A percentile compares a stretch with the other conserved stretches of the same genome.
Conservation (phyloP, 2,329 filamentous ascomycete genomes). For the Cladosporium cucumerinum region DNA sequence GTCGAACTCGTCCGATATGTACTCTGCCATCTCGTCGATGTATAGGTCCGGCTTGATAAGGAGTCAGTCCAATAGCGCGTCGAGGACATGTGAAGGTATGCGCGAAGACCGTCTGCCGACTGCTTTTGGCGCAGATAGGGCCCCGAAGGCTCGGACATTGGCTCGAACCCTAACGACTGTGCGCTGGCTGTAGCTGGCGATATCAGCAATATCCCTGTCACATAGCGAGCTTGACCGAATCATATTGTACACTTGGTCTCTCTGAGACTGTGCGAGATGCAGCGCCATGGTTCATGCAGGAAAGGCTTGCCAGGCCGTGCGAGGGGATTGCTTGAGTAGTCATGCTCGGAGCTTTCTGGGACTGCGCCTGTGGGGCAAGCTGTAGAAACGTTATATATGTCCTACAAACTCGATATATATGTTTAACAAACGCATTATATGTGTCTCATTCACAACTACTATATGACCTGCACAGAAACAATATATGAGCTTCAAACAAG, state of each 20-base stretch:
- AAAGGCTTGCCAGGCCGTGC: too few relatives aligned
- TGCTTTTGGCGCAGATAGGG: neutral
- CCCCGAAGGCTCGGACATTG: neutral
- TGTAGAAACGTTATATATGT: too few relatives aligned
- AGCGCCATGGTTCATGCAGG: neutral
- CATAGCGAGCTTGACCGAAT: neutral
- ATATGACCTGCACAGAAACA: too few relatives aligned
- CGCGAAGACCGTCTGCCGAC: neutral
- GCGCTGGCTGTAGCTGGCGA: constrained; percentile 1
- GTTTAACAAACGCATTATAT: too few relatives aligned
- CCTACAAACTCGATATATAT: too few relatives aligned
- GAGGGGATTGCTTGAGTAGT: too few relatives aligned
- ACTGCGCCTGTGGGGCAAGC: too few relatives aligned
- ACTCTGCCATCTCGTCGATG: constrained; percentile 6
- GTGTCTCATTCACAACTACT: too few relatives aligned
- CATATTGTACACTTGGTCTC: neutral
- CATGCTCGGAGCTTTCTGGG: too few relatives aligned
- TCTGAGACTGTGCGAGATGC: neutral
- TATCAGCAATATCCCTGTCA: neutral
- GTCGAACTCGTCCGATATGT: neutral
- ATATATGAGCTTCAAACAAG: too few relatives aligned
- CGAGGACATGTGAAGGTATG: constrained; percentile 5
- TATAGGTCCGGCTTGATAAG: constrained; percentile 7
- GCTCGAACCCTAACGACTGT: neutral
- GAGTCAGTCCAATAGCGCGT: neutral